Evolutionary conservation across 495 filamentous ascomycete genomes (phyloP), one percentile per base, ranked within the genome.

Genomic region (Aspergillus sparsus): DNA sequence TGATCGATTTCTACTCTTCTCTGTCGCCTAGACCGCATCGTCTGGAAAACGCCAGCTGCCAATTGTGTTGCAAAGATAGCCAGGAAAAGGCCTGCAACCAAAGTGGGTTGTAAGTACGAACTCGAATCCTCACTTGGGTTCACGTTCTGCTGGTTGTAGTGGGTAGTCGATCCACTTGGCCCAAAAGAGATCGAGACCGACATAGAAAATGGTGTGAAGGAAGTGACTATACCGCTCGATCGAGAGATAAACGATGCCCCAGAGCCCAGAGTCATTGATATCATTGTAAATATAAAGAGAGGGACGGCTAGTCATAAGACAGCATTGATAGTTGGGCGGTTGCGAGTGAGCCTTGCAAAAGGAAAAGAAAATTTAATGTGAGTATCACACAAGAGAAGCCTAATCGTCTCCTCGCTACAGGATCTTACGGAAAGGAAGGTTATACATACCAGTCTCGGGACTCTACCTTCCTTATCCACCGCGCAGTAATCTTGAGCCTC

Each of bases 401-500:
- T 35, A 49, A 18, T 46, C 35, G 31, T 15, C 12, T 45, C 13
- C 57, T 60, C 35, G 16, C 49, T 35, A 18, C 35, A 41, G 6
- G 13, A 36, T 32, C 41, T 34, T 10, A 31, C 21, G 27, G 46
- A 52, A 41, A 58, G 12, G 49, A 35, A 47, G 42, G 49, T 21
- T 57, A 32, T 41, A 85, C 87, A 74, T 81, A 94, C 89, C 85
- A 88, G 77, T 85, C 76, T 62, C 84, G 84, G 33, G 80, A 76
- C 70, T 95, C 88, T 57, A 92, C 82, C 65, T 85, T 85, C 60
- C 80, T 74, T 51, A 92, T 85, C 92, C 91, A 96, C 9, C 71
- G 71, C 12, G 86, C 87, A 31, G 87, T 87, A 49, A 94, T 85
- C 74, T 95, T 93, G 18, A 95, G 68, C 61, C 92, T 75, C 66